Evolutionary conservation across 805 yeast genomes (phyloP).

Genomic region (Brettanomyces nanus): DNA sequence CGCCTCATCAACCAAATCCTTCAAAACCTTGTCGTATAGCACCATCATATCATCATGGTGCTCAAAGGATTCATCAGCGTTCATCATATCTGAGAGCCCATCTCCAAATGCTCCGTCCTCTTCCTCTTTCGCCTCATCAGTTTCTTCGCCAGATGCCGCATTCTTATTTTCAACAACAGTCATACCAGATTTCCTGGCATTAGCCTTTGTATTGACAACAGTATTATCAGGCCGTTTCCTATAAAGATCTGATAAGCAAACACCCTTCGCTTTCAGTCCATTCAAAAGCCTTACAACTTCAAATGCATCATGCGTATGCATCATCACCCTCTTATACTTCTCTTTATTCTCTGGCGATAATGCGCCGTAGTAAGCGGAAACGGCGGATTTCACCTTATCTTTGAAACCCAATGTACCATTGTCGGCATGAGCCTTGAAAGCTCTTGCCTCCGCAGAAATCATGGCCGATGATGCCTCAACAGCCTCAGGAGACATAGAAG

Average conservation of each 20-base stretch:
- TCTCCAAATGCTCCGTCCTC: background rate
- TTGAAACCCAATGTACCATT: background rate
- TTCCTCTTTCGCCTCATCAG: background rate
- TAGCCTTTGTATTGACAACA: background rate
- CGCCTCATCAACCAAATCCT: conserved; percentile 13
- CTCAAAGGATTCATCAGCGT: conserved; percentile 3
- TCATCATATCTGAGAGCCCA: background rate
- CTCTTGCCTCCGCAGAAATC: conserved; percentile 5
- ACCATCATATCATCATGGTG: conserved; percentile 7
- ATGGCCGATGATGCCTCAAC: conserved; percentile 4
- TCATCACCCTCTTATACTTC: conserved; percentile 3
- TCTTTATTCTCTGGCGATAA: conserved; percentile 3
- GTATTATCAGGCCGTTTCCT: conserved; percentile 4
- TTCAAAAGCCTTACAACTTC: conserved; percentile 11
- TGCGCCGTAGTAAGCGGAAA: conserved; percentile 3
- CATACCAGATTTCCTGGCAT: background rate
- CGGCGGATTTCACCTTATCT: background rate
- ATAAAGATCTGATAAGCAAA: conserved; percentile 10
- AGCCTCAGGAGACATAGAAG: background rate
- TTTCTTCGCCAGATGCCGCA: background rate
- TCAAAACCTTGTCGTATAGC: conserved; percentile 20
- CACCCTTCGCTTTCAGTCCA: conserved; percentile 5
- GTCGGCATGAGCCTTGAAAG: background rate
- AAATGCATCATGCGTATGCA: conserved; percentile 11
- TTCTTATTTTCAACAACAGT: background rate